Evolutionary conservation across 2,329 filamentous ascomycete genomes (phyloP), one percentile per base, ranked within the genome.

Genomic region (Coleophoma eucalyptorum): DNA sequence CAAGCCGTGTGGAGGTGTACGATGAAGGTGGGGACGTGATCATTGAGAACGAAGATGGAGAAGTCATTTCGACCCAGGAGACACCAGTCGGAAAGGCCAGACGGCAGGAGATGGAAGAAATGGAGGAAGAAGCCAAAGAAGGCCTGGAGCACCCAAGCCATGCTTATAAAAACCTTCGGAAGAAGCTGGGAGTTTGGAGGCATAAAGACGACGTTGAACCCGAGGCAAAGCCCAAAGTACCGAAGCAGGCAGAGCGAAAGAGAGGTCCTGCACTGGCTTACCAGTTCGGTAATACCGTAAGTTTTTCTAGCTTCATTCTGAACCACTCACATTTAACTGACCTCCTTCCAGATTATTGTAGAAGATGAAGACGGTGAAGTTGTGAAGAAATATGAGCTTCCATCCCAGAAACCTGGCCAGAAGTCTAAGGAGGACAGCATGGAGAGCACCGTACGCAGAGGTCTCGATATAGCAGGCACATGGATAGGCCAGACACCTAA

Each of bases 331-430:
- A 16, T 37, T 6, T 38, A 4, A 18, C 13, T 38, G 38, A 55
- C 62, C 48, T 50, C 16, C 0, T 15, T 31, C 3, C 42, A 89
- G 73, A 90, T 95, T 57, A 93, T 95, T 64, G 87, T 95, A 15
- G 89, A 95, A 70, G 89, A 95, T 55, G 87, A 89, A 66, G 86
- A 92, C 59, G 89, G 89, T 41, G 90, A 95, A 65, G 90, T 95
- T 32, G 80, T 95, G 65, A 92, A 92, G 72, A 84, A 89, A 50
- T 92, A 91, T 64, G 85, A 92, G 56, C 78, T 93, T 26, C 85
- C 87, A 1, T 71, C 77, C 0, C 69, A 80, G 21, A 56, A 48
- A 43, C 20, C 53, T 15, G 52, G 58, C 13, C 35, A 38, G 16
- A 38, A 38, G 26, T 26, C 46, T 3, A 56, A 48, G 35, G 31